Percentiles rank a stretch among this genome's conserved stretches.
Evolutionary conservation across 1,284 basidiomycete genomes (phyloP).

Genomic region (Ustilago shanxiensis): DNA sequence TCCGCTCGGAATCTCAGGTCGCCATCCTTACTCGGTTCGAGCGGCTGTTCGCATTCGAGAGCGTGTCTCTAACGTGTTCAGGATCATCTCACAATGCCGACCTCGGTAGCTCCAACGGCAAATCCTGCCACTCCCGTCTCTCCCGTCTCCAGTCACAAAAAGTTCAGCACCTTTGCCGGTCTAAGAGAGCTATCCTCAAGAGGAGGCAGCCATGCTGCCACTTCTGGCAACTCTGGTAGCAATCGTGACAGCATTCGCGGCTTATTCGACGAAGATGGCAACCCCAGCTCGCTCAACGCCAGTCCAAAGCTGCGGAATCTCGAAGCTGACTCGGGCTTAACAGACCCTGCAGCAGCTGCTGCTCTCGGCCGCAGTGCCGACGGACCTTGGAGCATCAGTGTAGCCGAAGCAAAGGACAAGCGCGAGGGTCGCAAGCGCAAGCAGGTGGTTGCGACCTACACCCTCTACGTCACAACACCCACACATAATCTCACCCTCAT

Average conservation of each 20-base stretch:
- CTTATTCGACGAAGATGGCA: slow-evolving; percentile 46
- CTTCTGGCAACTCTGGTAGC: slow-evolving; percentile 21
- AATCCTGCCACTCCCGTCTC: slow-evolving; percentile 18
- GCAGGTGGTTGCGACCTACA: slow-evolving; percentile 67
- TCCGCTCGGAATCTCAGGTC: not conserved
- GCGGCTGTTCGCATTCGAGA: not conserved
- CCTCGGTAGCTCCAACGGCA: slow-evolving; percentile 18
- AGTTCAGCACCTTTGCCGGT: slow-evolving; percentile 59
- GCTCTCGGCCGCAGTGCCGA: slow-evolving; percentile 68
- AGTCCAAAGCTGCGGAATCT: slow-evolving; percentile 22
- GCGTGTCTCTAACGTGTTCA: not conserved
- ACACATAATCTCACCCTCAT: slow-evolving; percentile 89
- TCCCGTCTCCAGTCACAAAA: slow-evolving; percentile 34
- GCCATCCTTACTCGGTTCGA: not conserved
- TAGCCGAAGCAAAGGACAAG: slow-evolving; percentile 74
- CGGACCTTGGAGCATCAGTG: slow-evolving; percentile 80
- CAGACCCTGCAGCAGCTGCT: slow-evolving; percentile 55
- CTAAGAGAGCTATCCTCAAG: slow-evolving; percentile 38
- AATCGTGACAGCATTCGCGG: slow-evolving; percentile 51
- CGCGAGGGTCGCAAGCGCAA: slow-evolving; percentile 51
- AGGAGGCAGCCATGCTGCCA: slow-evolving; percentile 20
- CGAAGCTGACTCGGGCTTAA: slow-evolving; percentile 73
- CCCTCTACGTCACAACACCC: slow-evolving; percentile 75
- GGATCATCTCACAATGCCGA: slow-evolving; percentile 25
- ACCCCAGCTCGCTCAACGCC: slow-evolving; percentile 18